Conservation (phyloP, 2,329 filamentous ascomycete genomes). For the Trichophyton mentagrophytes region DNA sequence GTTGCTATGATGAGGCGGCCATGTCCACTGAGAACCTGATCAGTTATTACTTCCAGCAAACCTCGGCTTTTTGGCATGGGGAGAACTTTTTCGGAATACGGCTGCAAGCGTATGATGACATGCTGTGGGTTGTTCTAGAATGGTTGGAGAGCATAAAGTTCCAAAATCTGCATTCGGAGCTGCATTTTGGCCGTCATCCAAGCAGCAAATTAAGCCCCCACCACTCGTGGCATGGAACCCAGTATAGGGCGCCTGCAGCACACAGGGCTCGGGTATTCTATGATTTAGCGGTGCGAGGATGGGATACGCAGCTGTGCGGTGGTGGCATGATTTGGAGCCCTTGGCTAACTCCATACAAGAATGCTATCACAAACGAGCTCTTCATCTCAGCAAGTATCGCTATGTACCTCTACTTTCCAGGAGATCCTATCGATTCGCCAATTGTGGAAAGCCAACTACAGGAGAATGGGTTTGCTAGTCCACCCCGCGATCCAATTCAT, state of each 20-base stretch:
- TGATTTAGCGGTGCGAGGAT: constrained; percentile 63
- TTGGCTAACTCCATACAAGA: constrained; percentile 71
- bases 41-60: constrained; percentile 66
- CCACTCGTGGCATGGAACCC: constrained; percentile 56
- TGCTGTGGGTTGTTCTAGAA: constrained; percentile 85
- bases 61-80: constrained; percentile 69
- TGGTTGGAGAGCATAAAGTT: constrained; percentile 79
- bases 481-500: constrained; percentile 49
- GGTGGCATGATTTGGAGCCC: constrained; percentile 92
- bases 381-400: constrained; percentile 71
- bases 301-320: constrained; percentile 66
- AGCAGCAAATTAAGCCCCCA: constrained; percentile 15
- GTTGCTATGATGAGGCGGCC: constrained; percentile 20
- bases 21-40: constrained; percentile 62
- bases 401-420: constrained; percentile 85
- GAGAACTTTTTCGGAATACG: constrained; percentile 66
- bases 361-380: constrained; percentile 88
- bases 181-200: constrained; percentile 41
- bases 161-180: constrained; percentile 52
- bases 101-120: constrained; percentile 78
- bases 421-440: constrained; percentile 51
- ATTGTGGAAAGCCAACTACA: constrained; percentile 20
- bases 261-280: constrained; percentile 78
- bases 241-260: constrained; percentile 65
- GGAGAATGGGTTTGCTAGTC: constrained; percentile 20